phyloP scores from a whole-genome alignment of 2,329 filamentous ascomycete species.

The Hysterium pulicare region DNA sequence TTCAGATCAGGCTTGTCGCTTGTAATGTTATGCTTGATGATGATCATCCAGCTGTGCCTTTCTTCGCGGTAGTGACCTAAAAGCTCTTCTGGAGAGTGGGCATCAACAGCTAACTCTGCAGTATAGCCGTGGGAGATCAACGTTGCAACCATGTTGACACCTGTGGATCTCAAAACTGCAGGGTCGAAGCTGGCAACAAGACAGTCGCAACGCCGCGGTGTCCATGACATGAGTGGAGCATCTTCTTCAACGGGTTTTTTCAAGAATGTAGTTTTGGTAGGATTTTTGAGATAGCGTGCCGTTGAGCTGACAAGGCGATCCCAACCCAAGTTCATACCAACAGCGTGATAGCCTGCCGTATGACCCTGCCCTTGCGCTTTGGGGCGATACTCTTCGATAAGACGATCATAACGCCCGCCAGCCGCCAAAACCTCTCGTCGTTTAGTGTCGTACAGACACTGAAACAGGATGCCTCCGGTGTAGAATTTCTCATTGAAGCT shows the following conservation, averaged over 20 bases:
- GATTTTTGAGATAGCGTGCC: constrained; percentile 48
- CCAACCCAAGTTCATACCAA: constrained; percentile 89
- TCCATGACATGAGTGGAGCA: constrained; percentile 35
- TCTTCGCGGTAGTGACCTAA: constrained; percentile 73
- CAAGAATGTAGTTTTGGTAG: constrained; percentile 52
- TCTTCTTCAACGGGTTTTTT: constrained; percentile 67
- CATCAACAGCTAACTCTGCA: constrained; percentile 80
- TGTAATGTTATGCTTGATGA: constrained; percentile 73
- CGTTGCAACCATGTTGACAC: constrained; percentile 71
- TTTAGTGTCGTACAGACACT: constrained; percentile 84
- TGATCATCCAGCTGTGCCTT: constrained; percentile 79
- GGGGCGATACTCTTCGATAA: constrained; percentile 80
- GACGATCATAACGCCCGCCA: constrained; percentile 85
- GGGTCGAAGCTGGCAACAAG: constrained; percentile 85
- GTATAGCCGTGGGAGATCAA: constrained; percentile 83
- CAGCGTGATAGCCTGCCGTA: constrained; percentile 62
- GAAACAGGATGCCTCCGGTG: constrained; percentile 74
- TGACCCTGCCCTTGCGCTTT: constrained; percentile 58
- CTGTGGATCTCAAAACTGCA: constrained; percentile 68
- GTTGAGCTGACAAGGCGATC: constrained; percentile 71
- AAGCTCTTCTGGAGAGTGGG: constrained; percentile 75
- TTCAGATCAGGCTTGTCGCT: constrained; percentile 60
- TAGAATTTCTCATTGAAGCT: constrained; percentile 93
- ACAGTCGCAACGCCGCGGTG: constrained; percentile 68
- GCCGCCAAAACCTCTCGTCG: constrained; percentile 82